A percentile compares a stretch with the other conserved stretches of the same genome.
Evolutionary conservation across 2,329 filamentous ascomycete genomes (phyloP).

Genomic region (Ceratocystis cubensis): DNA sequence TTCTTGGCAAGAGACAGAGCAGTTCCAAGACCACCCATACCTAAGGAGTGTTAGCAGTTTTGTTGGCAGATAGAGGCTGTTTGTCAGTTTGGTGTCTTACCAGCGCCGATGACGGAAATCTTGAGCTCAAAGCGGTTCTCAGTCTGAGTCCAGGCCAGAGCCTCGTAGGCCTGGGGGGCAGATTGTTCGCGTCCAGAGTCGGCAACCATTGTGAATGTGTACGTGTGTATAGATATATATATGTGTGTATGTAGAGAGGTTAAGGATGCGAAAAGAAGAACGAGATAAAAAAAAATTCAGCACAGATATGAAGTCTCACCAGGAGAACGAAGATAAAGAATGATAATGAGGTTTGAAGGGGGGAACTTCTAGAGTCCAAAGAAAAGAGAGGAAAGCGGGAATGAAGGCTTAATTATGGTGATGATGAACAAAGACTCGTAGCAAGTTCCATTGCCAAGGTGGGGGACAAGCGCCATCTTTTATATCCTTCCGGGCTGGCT

Average conservation of each 20-base stretch:
- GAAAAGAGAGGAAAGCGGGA: not conserved
- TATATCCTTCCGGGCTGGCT: not conserved
- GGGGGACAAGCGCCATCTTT: not conserved
- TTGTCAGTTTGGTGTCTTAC: conserved; percentile 25
- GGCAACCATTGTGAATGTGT: conserved; percentile 19
- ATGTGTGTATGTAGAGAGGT: not conserved
- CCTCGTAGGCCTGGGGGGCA: conserved; percentile 14
- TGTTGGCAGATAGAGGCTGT: not conserved
- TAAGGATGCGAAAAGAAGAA: not conserved
- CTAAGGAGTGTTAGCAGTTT: conserved; percentile 29
- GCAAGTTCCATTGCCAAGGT: not conserved
- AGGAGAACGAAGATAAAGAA: conserved; percentile 4
- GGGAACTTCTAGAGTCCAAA: not conserved
- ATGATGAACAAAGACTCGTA: conserved; percentile 2
- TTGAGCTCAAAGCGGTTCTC: conserved; percentile 26
- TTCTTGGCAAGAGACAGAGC: conserved; percentile 63
- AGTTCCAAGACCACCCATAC: conserved; percentile 65
- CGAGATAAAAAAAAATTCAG: not conserved
- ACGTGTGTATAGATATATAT: not conserved
- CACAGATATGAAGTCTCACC: not conserved
- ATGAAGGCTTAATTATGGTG: not conserved
- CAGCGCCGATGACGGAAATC: conserved; percentile 42
- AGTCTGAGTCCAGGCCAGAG: not conserved
- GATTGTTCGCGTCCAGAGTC: conserved; percentile 14
- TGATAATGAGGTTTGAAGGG: not conserved